Percentiles rank a stretch among this genome's conserved stretches.
Conservation (phyloP, 2,329 filamentous ascomycete species). For the Cladosporium austrohemisphaericum region DNA sequence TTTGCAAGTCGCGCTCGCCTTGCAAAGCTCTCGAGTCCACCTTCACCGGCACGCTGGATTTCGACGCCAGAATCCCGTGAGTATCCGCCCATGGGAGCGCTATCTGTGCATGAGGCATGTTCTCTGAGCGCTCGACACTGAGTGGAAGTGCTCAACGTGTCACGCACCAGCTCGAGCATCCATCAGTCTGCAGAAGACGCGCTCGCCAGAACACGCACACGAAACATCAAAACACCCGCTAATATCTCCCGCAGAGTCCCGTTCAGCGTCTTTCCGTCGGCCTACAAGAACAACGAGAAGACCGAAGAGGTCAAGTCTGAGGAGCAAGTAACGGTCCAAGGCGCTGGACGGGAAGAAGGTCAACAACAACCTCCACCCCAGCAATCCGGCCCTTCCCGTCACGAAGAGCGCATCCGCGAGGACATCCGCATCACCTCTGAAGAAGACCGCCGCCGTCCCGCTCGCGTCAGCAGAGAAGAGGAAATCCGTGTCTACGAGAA, state of each 20-base stretch:
- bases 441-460: conserved; percentile 71
- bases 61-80: conserved; percentile 92
- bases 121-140: too few relatives aligned
- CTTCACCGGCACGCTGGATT: conserved; percentile 93
- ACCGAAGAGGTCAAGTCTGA: conserved; percentile 77
- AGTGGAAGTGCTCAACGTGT: background rate
- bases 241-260: conserved; percentile 58
- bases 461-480: conserved; percentile 46
- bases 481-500: conserved; percentile 37
- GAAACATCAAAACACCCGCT: too few relatives aligned
- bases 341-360: conserved; percentile 97
- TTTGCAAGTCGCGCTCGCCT: conserved; percentile 30
- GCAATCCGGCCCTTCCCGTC: conserved; percentile 58
- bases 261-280: conserved; percentile 99
- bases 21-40: conserved; percentile 67
- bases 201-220: background rate
- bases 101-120: too few relatives aligned
- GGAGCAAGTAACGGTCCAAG: conserved; percentile 74
- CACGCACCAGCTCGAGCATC: background rate
- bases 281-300: conserved; percentile 73
- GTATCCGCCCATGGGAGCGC: too few relatives aligned
- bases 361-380: conserved; percentile 64
- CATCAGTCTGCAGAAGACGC: background rate
- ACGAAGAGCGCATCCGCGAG: conserved; percentile 64
- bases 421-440: conserved; percentile 74